phyloP scores from a whole-genome alignment of 2,329 filamentous ascomycete species.

The Calonectria pseudoturangicola region DNA sequence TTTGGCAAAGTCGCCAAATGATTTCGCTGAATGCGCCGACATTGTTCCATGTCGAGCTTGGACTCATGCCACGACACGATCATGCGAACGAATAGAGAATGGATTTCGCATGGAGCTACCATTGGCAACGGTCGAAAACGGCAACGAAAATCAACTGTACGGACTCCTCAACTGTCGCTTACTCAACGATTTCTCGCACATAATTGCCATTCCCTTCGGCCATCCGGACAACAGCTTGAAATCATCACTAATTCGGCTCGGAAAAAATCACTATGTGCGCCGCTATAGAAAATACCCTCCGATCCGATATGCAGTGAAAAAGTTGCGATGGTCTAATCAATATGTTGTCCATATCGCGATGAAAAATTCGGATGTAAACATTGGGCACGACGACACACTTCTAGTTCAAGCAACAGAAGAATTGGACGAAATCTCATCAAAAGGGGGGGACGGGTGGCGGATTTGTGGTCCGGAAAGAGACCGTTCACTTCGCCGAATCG shows the following conservation, averaged over 20 bases:
- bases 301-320: background rate
- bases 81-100: constrained; percentile 9
- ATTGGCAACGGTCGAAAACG: background rate
- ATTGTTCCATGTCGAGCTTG: constrained; percentile 2
- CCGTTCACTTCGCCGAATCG: background rate
- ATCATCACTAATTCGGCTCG: background rate
- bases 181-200: background rate
- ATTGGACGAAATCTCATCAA: background rate
- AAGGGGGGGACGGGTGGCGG: background rate
- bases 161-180: background rate
- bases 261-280: background rate
- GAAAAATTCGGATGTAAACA: background rate
- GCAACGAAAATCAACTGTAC: background rate
- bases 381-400: background rate
- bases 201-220: background rate
- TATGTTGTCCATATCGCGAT: constrained; percentile 4
- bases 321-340: constrained; percentile 6
- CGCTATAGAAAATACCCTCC: constrained; percentile 4
- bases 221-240: background rate
- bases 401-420: constrained; percentile 4
- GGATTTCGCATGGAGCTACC: constrained; percentile 10
- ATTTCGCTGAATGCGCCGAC: background rate
- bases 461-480: constrained; percentile 2
- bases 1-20: background rate
- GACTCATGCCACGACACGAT: background rate